Evolutionary conservation across 805 yeast species (phyloP).

Genomic region (Candida ficus): DNA sequence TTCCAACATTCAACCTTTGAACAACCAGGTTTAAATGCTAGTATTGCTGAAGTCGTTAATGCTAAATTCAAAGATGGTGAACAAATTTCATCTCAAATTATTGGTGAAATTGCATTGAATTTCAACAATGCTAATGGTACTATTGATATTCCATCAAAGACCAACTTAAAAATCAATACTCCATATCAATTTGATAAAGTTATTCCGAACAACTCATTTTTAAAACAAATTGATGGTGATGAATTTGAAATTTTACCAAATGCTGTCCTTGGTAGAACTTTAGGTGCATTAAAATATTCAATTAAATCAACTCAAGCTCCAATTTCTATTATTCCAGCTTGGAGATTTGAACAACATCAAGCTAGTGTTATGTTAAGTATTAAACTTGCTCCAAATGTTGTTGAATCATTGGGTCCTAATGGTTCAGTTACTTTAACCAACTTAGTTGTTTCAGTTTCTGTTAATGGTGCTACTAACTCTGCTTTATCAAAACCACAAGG

Average conservation of each 20-base stretch:
- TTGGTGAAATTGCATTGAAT: conserved; percentile 86
- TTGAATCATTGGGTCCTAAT: conserved; percentile 30
- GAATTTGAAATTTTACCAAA: conserved; percentile 44
- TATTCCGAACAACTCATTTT: conserved; percentile 47
- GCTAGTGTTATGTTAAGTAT: conserved; percentile 78
- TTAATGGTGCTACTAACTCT: conserved; percentile 56
- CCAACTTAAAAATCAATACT: conserved; percentile 39
- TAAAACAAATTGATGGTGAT: conserved; percentile 41
- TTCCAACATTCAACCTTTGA: conserved; percentile 48
- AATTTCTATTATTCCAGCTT: conserved; percentile 67
- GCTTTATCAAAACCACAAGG: conserved; percentile 94
- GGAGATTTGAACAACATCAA: conserved; percentile 85
- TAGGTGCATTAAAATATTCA: conserved; percentile 79
- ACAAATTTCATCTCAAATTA: conserved; percentile 51
- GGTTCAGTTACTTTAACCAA: conserved; percentile 34
- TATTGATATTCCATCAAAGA: conserved; percentile 34
- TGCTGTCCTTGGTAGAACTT: conserved; percentile 54
- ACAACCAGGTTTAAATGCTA: conserved; percentile 67
- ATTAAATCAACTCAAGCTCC: conserved; percentile 55
- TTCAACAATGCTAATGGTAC: conserved; percentile 34
- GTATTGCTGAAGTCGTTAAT: conserved; percentile 80
- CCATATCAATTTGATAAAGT: conserved; percentile 37
- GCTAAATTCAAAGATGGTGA: conserved; percentile 70
- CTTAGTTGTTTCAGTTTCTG: conserved; percentile 43
- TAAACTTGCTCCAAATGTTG: conserved; percentile 45